These are phyloP conservation scores for Termitomyces sp. DNA, from an alignment of 768 basidiomycete genomes.

Conservation along the genomic window DNA sequence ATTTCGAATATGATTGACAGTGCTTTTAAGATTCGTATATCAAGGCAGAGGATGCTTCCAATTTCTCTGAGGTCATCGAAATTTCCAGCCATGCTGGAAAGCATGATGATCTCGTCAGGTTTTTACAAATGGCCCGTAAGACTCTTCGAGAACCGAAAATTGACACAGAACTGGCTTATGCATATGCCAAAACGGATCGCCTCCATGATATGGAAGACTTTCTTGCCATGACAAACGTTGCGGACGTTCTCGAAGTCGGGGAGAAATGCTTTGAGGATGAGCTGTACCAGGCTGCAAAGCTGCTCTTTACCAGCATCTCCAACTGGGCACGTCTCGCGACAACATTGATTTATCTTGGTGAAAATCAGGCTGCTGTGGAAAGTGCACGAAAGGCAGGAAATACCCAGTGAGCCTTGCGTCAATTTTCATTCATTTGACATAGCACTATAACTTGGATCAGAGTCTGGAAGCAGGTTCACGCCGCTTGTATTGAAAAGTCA, in stretches of 20 bases:
- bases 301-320: conserved; percentile 94
- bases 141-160: conserved; percentile 94
- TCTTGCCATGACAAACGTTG: conserved; percentile 96
- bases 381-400: conserved; percentile 99
- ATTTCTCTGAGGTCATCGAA: conserved; percentile 94
- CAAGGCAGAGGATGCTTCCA: conserved; percentile 92
- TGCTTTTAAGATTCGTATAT: conserved; percentile 80
- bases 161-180: conserved; percentile 96
- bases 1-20: conserved; percentile 2
- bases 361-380: conserved; percentile 97
- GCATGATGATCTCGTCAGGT: conserved; percentile 91
- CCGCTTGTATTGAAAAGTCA: conserved; percentile 94
- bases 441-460: conserved; percentile 30
- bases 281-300: conserved; percentile 93
- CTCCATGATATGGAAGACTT: conserved; percentile 99
- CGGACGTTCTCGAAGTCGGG: conserved; percentile 93
- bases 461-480: conserved; percentile 99
- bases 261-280: conserved; percentile 99
- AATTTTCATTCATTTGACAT: neutral
- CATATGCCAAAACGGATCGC: conserved; percentile 96
- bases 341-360: conserved; percentile 95
- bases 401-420: conserved; percentile 68
- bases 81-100: conserved; percentile 91
- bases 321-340: conserved; percentile 99
- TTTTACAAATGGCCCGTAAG: conserved; percentile 98